Evolutionary conservation across 2,329 filamentous ascomycete genomes (phyloP), one percentile per base, ranked within the genome.

Genomic region (Monascus ruber): DNA sequence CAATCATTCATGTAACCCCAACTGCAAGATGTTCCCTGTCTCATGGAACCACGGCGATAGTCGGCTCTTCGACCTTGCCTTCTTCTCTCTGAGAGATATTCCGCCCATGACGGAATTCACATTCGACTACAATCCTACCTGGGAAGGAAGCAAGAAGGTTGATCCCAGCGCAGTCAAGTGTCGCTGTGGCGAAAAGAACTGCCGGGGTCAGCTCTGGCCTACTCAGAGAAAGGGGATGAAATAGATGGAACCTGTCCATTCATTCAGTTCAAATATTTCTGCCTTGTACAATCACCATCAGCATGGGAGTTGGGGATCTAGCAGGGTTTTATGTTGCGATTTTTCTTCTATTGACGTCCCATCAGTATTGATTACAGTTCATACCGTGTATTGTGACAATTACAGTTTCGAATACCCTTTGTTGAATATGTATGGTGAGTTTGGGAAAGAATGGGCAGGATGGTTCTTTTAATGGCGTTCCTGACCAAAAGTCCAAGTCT

Each of bases 1-100:
- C 46, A 70, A 70, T 35, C 67, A 70, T 42, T 69, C 65, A 0
- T 70, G 67, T 50, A 61, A 64, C 17, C 66, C 67, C 0, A 72
- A 71, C 37, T 67, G 64, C 44, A 59, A 60, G 7, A 63, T 66
- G 33, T 58, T 69, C 24, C 53, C 65, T 0, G 66, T 68, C 0
- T 63, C 63, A 0, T 59, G 59, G 2, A 60, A 59, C 26, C 60
- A 66, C 17, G 57, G 49, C 1, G 66, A 69, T 28, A 42, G 54
- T 1, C 52, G 55, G 0, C 51, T 71, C 2, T 71, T 70, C 37
- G 56, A 67, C 26, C 51, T 71, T 1, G 68, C 68, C 0, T 70
- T 71, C 41, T 72, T 71, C 31, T 62, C 69, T 0, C 45, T 63
- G 1, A 53, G 54, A 2, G 59, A 66, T 9, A 69, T 72, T 10